A percentile compares a stretch with the other conserved stretches of the same genome.
phyloP scores from a whole-genome alignment of 1,139 yeast species.

The Pichia norvegensis region DNA sequence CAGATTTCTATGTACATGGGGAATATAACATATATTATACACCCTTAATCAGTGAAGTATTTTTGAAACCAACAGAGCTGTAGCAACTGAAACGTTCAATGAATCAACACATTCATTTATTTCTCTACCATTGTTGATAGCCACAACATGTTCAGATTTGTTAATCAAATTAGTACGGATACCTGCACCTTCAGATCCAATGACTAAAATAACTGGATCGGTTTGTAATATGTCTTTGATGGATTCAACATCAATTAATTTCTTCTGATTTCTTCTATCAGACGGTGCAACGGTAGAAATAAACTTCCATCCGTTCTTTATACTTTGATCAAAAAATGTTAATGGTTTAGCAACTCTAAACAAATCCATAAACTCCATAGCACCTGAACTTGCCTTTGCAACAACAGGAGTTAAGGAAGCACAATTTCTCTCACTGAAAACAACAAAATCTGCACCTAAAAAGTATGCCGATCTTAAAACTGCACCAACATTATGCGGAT shows the following conservation, averaged over 20 bases:
- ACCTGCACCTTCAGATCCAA: constrained; percentile 85
- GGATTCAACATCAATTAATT: constrained; percentile 35
- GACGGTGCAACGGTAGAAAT: constrained; percentile 50
- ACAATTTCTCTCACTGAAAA: constrained; percentile 62
- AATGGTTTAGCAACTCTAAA: constrained; percentile 52
- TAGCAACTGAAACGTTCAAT: constrained; percentile 83
- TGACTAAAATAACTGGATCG: constrained; percentile 60
- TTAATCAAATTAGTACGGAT: constrained; percentile 58
- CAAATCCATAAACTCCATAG: constrained; percentile 64
- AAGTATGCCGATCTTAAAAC: constrained; percentile 74
- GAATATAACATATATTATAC: background rate
- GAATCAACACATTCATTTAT: constrained; percentile 56
- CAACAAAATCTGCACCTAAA: constrained; percentile 76
- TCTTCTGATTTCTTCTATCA: constrained; percentile 19
- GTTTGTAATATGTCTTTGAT: constrained; percentile 36
- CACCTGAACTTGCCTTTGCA: constrained; percentile 82
- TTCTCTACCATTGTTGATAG: constrained; percentile 33
- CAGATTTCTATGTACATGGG: background rate
- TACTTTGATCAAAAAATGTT: constrained; percentile 50
- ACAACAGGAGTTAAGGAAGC: constrained; percentile 74
- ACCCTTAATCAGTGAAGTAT: constrained; percentile 1
- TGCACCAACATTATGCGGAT: constrained; percentile 89
- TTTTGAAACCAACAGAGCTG: constrained; percentile 31
- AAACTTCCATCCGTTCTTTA: constrained; percentile 60
- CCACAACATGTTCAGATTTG: constrained; percentile 59